Evolutionary conservation across 441 rosid genomes (phyloP).

Genomic region (Cnidoscolus chayamansa): DNA sequence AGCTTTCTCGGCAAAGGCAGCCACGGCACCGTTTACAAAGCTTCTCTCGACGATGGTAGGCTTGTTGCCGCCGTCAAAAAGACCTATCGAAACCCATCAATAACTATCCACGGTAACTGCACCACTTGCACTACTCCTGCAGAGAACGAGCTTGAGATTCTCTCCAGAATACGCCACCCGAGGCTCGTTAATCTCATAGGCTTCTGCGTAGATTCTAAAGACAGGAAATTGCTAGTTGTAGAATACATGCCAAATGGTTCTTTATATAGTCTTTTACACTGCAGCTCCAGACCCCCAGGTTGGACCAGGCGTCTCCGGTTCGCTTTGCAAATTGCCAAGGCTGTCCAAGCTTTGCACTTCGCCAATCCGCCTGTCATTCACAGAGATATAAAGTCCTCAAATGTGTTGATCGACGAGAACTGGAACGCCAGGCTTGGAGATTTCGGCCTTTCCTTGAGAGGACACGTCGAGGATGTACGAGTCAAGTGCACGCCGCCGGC

Average conservation of each 20-base stretch:
- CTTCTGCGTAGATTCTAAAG: constrained; percentile 43
- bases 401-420: constrained; percentile 57
- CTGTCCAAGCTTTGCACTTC: constrained; percentile 56
- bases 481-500: constrained; percentile 80
- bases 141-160: constrained; percentile 78
- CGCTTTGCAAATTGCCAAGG: constrained; percentile 68
- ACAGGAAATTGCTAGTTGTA: constrained; percentile 54
- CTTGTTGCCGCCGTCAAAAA: constrained; percentile 69
- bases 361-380: constrained; percentile 70
- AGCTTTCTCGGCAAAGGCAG: constrained; percentile 81
- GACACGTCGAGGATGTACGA: constrained; percentile 61
- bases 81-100: constrained; percentile 24
- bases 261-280: constrained; percentile 50
- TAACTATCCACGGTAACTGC: constrained; percentile 1
- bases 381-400: constrained; percentile 78
- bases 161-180: constrained; percentile 52
- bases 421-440: constrained; percentile 68
- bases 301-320: constrained; percentile 61
- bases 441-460: constrained; percentile 79
- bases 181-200: constrained; percentile 76
- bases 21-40: constrained; percentile 74
- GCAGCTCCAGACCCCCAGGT: constrained; percentile 42
- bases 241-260: constrained; percentile 87
- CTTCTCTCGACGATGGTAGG: constrained; percentile 63
- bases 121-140: constrained; percentile 31